These are phyloP conservation scores for Xylaria curta DNA, from an alignment of 495 filamentous ascomycete genomes.

Conservation along the genomic window DNA sequence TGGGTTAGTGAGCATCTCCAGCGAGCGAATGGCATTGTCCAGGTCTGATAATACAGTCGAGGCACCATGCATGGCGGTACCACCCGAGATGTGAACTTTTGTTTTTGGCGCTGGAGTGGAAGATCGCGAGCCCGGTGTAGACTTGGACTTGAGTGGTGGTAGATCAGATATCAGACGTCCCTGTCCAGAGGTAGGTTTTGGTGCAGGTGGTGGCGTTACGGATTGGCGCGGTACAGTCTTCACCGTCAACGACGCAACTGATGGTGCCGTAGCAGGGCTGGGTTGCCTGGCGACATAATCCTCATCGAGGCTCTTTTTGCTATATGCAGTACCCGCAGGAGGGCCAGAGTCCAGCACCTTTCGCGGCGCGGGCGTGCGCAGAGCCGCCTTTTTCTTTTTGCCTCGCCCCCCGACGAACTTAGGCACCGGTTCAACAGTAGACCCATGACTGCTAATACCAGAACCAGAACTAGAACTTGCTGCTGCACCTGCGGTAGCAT, in stretches of 20 bases:
- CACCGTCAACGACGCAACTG: conserved; percentile 45
- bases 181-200: conserved; percentile 68
- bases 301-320: conserved; percentile 49
- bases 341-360: conserved; percentile 62
- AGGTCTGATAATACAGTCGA: conserved; percentile 81
- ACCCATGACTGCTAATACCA: conserved; percentile 12
- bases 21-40: conserved; percentile 86
- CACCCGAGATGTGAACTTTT: conserved; percentile 72
- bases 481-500: neutral
- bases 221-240: conserved; percentile 34
- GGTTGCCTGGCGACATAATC: conserved; percentile 48
- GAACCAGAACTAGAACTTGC: neutral
- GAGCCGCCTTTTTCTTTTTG: conserved; percentile 65
- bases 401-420: conserved; percentile 34
- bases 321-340: conserved; percentile 46
- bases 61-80: conserved; percentile 76
- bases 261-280: conserved; percentile 42
- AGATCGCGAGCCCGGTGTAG: conserved; percentile 58
- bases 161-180: conserved; percentile 83
- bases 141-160: conserved; percentile 66
- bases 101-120: conserved; percentile 61
- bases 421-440: conserved; percentile 42
- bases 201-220: conserved; percentile 42
- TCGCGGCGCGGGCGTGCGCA: conserved; percentile 69
- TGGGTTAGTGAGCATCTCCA: conserved; percentile 91